Percentiles rank a stretch among this genome's conserved stretches.
phyloP scores from a whole-genome alignment of 2,329 filamentous ascomycete genomes.

The Epichloe gansuensis region DNA sequence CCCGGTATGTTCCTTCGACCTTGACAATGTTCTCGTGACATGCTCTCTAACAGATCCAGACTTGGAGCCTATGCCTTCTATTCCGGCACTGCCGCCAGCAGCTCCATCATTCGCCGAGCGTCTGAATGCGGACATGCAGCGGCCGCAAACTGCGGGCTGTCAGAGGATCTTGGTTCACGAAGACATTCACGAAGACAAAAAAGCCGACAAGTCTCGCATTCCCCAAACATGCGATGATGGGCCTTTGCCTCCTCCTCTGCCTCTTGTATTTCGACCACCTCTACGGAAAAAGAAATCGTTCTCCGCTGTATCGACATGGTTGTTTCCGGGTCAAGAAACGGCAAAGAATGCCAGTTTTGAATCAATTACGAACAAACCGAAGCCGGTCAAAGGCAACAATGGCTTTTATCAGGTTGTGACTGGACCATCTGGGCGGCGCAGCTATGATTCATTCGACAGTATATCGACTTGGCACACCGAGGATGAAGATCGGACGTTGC shows the following conservation, averaged over 20 bases:
- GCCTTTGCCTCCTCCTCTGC: conserved; percentile 42
- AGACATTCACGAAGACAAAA: background rate
- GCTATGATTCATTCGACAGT: conserved; percentile 34
- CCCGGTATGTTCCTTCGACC: conserved; percentile 15
- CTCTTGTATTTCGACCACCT: conserved; percentile 46
- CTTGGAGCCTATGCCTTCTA: conserved; percentile 39
- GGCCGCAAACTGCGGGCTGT: conserved; percentile 19
- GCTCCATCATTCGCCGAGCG: conserved; percentile 47
- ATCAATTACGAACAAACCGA: conserved; percentile 43
- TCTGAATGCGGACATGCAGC: conserved; percentile 33
- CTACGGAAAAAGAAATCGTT: conserved; percentile 57
- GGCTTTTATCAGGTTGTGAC: conserved; percentile 48
- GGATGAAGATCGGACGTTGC: conserved; percentile 30
- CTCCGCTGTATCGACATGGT: conserved; percentile 47
- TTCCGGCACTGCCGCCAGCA: conserved; percentile 44
- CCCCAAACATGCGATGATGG: conserved; percentile 13
- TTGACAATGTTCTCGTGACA: background rate
- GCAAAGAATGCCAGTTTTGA: conserved; percentile 31
- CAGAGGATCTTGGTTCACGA: conserved; percentile 11
- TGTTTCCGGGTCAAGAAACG: conserved; percentile 33
- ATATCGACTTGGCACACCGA: conserved; percentile 39
- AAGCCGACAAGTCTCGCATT: background rate
- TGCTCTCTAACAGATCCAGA: conserved; percentile 18
- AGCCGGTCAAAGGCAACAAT: conserved; percentile 36
- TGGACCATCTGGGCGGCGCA: conserved; percentile 21